Percentiles rank a stretch among this genome's conserved stretches.
These are phyloP conservation scores for Astrocystis sublimbata DNA, from an alignment of 495 filamentous ascomycete species.

Conservation along the genomic window DNA sequence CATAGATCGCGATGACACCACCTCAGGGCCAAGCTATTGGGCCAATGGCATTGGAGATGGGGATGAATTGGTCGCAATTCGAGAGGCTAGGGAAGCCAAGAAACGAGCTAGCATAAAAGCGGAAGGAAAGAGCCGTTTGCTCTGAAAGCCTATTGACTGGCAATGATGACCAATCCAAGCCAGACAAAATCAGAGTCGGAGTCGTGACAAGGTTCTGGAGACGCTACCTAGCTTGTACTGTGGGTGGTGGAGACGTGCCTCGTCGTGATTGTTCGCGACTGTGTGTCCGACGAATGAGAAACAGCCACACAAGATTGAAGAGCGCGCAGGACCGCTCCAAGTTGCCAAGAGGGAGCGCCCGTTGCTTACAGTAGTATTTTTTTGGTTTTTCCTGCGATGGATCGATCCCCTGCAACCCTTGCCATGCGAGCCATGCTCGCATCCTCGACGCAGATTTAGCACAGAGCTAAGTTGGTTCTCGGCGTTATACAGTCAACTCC, in stretches of 20 bases:
- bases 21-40: neutral
- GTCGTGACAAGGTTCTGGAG: neutral
- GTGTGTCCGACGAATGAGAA: constrained; percentile 34
- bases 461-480: neutral
- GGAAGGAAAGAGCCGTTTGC: constrained; percentile 1
- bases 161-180: neutral
- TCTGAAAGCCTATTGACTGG: constrained; percentile 1
- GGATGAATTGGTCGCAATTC: constrained; percentile 8
- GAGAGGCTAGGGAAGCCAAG: constrained; percentile 6
- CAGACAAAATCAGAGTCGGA: constrained; percentile 8
- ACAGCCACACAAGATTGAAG: constrained; percentile 16
- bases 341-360: neutral
- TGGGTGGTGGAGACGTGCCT: constrained; percentile 4
- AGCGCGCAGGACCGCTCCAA: neutral
- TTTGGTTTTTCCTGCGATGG: neutral
- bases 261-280: constrained; percentile 9
- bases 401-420: constrained; percentile 4
- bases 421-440: too few relatives aligned
- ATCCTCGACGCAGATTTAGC: neutral
- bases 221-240: neutral
- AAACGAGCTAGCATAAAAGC: constrained; percentile 10
- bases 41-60: neutral
- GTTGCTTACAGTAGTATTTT: neutral
- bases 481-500: neutral
- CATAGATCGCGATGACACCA: constrained; percentile 10